Base-by-base conservation (phyloP, 257 asterid genomes). In the Solanum chmielewskii region DNA sequence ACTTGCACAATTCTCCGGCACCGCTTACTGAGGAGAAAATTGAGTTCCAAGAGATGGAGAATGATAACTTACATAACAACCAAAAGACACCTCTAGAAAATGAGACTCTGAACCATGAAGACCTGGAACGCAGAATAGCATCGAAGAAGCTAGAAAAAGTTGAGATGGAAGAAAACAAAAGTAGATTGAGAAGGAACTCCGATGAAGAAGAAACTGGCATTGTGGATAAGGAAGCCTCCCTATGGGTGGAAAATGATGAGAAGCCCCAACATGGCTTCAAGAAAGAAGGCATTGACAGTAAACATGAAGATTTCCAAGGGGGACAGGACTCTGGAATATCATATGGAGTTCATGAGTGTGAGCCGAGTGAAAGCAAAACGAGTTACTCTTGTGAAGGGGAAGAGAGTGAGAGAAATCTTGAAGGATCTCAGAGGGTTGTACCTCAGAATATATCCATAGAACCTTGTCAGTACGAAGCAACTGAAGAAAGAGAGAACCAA, bases 191-290 rank as follows among this genome's bases (percentile, higher is more conserved):
- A 84, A 47, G 81, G 88, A 68, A 82, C 42, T 59, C 33, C 81
- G 90, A 88, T 85, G 94, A 86, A 83, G 94, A 90, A 88, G 92
- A 87, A 83, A 90, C 75, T 85, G 89, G 44, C 69, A 68, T 31
- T 77, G 62, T 56, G 81, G 86, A 64, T 85, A 90, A 89, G 83
- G 94, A 88, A 85, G 85, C 68, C 90, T 74, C 33, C 75, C 85
- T 49, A 69, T 88, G 84, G 87, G 85, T 88, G 83, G 92, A 73
- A 69, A 87, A 80, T 86, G 91, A 88, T 60, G 83, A 87, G 86
- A 86, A 49, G 84, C 90, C 88, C 78, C 87, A 91, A 83, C 91
- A 85, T 78, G 89, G 84, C 83, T 66, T 86, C 85, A 47, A 87
- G 71, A 77, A 60, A 88, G 91, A 87, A 74, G 91, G 68, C 77